Conservation (phyloP, 805 yeast species). For the Hanseniaspora vineae region DNA sequence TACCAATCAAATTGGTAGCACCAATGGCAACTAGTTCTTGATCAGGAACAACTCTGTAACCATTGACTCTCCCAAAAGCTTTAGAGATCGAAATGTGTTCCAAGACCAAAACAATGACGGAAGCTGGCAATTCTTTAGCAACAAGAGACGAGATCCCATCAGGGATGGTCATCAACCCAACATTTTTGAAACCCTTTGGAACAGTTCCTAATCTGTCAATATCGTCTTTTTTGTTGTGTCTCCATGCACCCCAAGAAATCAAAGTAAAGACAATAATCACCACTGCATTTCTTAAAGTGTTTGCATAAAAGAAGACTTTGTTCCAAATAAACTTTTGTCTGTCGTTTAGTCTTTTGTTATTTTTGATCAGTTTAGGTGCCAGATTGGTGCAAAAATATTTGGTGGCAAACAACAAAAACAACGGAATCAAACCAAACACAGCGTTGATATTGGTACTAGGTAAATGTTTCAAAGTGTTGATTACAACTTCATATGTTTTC, state of each 20-base stretch:
- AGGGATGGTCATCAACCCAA: slow-evolving; percentile 60
- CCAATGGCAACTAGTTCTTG: slow-evolving; percentile 94
- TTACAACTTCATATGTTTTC: slow-evolving; percentile 56
- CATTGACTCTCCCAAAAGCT: slow-evolving; percentile 86
- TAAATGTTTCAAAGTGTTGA: slow-evolving; percentile 59
- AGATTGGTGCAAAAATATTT: slow-evolving; percentile 43
- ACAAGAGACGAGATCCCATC: slow-evolving; percentile 42
- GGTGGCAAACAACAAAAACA: slow-evolving; percentile 61
- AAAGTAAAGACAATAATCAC: slow-evolving; percentile 72
- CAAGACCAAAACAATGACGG: slow-evolving; percentile 65
- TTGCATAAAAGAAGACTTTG: slow-evolving; percentile 49
- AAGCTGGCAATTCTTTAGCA: slow-evolving; percentile 75
- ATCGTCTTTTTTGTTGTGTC: slow-evolving; percentile 30
- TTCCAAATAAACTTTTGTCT: slow-evolving; percentile 15
- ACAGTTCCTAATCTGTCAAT: slow-evolving; percentile 62
- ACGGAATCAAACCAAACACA: slow-evolving; percentile 72
- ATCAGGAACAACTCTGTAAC: slow-evolving; percentile 81
- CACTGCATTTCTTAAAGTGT: slow-evolving; percentile 70
- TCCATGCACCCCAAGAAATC: slow-evolving; percentile 65
- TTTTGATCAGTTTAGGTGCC: slow-evolving; percentile 42
- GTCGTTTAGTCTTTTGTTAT: slow-evolving; percentile 30
- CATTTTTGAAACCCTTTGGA: slow-evolving; percentile 70
- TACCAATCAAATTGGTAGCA: slow-evolving; percentile 78
- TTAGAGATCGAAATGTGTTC: slow-evolving; percentile 92
- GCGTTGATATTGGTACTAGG: slow-evolving; percentile 64